Percentiles rank a stretch among this genome's conserved stretches.
These are phyloP conservation scores for Penicillium sp. DNA, from an alignment of 2,329 filamentous ascomycete genomes.

Conservation along the genomic window DNA sequence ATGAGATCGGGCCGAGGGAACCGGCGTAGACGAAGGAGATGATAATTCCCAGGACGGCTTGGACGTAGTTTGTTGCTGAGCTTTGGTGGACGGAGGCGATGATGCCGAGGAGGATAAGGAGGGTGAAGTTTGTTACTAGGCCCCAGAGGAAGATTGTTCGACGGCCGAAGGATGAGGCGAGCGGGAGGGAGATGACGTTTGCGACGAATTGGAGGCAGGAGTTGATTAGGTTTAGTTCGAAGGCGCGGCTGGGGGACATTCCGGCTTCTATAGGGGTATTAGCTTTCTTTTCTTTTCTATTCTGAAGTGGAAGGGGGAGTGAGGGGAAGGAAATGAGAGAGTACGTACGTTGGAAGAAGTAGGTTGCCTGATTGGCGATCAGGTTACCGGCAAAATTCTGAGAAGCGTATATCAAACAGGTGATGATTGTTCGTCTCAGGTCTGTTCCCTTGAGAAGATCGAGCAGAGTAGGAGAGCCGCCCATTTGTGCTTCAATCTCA, in stretches of 20 bases:
- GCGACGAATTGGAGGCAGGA: slow-evolving; percentile 36
- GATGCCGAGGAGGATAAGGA: slow-evolving; percentile 40
- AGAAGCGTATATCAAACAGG: slow-evolving; percentile 32
- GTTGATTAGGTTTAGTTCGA: slow-evolving; percentile 31
- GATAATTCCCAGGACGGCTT: slow-evolving; percentile 38
- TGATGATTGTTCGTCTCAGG: slow-evolving; percentile 31
- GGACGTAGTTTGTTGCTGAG: slow-evolving; percentile 36
- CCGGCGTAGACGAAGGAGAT: slow-evolving; percentile 43
- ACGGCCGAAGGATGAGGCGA: slow-evolving; percentile 40
- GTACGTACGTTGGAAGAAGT: slow-evolving; percentile 51
- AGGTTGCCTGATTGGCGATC: slow-evolving; percentile 61
- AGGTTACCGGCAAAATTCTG: slow-evolving; percentile 58
- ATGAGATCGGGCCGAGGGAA: slow-evolving; percentile 37
- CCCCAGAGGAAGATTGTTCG: slow-evolving; percentile 43
- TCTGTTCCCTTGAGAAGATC: slow-evolving; percentile 36
- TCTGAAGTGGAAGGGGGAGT: background rate
- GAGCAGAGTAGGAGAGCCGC: slow-evolving; percentile 27
- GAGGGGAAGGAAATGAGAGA: too few species aligned
- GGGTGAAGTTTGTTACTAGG: slow-evolving; percentile 32
- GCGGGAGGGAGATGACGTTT: slow-evolving; percentile 35
- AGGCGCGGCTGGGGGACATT: slow-evolving; percentile 24
- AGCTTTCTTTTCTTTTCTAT: slow-evolving; percentile 1
- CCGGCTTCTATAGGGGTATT: slow-evolving; percentile 28
- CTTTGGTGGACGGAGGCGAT: slow-evolving; percentile 36
- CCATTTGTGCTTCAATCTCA: slow-evolving; percentile 30